Percentiles rank a stretch among this genome's conserved stretches.
Evolutionary conservation across 495 filamentous ascomycete genomes (phyloP).

Genomic region (Trichoderma erinaceum): DNA sequence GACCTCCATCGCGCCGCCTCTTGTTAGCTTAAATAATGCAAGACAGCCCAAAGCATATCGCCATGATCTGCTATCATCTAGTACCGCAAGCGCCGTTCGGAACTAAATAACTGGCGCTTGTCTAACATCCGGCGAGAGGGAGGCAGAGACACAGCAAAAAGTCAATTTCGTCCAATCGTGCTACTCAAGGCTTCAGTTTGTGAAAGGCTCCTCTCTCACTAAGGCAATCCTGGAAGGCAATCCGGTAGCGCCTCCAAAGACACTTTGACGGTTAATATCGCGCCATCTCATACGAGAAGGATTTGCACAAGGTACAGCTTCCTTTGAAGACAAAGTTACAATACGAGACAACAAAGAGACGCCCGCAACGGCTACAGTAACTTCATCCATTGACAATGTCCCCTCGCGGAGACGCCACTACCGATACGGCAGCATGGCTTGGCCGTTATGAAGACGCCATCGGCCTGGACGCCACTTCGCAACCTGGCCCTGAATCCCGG

Average conservation of each 20-base stretch:
- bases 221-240: not conserved
- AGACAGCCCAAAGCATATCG: not conserved
- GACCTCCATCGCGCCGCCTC: not conserved
- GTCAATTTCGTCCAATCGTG: not conserved
- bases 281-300: not conserved
- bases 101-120: not conserved
- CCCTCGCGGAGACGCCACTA: not conserved
- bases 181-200: not conserved
- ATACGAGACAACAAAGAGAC: not conserved
- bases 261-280: not conserved
- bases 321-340: not conserved
- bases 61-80: not conserved
- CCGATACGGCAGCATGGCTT: constrained; percentile 7
- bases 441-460: constrained; percentile 10
- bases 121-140: not conserved
- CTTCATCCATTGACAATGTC: not conserved
- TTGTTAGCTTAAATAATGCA: not conserved
- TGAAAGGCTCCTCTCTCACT: not conserved
- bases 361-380: not conserved
- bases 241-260: constrained; percentile 7
- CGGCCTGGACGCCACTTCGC: not conserved
- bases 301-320: no score
- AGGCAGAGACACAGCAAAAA: constrained; percentile 1
- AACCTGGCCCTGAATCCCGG: constrained; percentile 1
- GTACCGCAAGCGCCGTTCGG: not conserved